Conservation (phyloP, 1,139 yeast genomes). For the Geotrichum fermentans region DNA sequence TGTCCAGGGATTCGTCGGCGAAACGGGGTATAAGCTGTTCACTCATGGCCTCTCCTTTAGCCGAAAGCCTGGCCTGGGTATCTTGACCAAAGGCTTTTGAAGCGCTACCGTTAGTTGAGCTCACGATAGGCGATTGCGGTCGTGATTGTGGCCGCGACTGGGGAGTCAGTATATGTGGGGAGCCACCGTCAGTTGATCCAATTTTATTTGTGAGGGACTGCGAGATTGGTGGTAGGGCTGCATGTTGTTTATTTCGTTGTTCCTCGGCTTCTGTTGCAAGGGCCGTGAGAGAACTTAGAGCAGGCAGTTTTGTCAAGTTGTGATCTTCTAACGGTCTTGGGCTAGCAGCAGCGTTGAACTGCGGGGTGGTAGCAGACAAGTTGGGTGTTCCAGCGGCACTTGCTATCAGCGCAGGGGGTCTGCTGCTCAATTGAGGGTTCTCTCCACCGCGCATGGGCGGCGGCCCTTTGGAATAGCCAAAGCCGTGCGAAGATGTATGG, state of each 20-base stretch:
- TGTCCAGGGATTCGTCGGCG: slow-evolving; percentile 32
- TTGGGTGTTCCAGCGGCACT: slow-evolving; percentile 10
- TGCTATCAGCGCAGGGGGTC: slow-evolving; percentile 1
- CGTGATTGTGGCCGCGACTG: slow-evolving; percentile 31
- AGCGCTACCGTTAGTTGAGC: background rate
- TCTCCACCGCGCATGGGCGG: background rate
- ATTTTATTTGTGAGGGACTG: background rate
- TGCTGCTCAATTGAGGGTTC: background rate
- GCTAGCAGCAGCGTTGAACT: slow-evolving; percentile 11
- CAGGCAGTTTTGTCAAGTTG: slow-evolving; percentile 15
- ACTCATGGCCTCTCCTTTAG: slow-evolving; percentile 29
- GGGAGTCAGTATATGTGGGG: slow-evolving; percentile 30
- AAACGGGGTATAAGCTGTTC: slow-evolving; percentile 37
- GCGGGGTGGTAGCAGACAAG: slow-evolving; percentile 16
- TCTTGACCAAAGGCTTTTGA: background rate
- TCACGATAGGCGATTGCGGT: slow-evolving; percentile 5
- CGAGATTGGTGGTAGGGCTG: slow-evolving; percentile 17
- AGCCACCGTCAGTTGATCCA: background rate
- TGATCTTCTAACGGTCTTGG: slow-evolving; percentile 11
- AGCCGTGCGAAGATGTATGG: background rate
- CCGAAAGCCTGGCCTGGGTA: slow-evolving; percentile 9
- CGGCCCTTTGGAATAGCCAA: slow-evolving; percentile 4
- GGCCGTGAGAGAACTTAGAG: slow-evolving; percentile 19
- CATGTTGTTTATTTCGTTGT: background rate
- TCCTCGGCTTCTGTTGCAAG: slow-evolving; percentile 20